Evolutionary conservation across 495 filamentous ascomycete species (phyloP).

Genomic region (Bacidia gigantensis): DNA sequence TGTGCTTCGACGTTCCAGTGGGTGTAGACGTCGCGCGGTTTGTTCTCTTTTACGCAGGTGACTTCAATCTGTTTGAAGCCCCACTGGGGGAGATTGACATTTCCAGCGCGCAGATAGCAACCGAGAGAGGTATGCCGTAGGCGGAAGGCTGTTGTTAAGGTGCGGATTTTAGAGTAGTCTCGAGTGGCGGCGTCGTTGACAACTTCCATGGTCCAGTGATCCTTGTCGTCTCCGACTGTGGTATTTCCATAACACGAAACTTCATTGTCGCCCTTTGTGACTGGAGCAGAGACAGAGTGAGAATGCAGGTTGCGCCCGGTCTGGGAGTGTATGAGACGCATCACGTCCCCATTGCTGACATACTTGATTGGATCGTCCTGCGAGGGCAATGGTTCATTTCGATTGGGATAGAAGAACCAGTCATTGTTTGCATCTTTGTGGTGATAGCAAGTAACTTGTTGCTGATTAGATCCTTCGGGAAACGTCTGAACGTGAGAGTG

Average conservation of each 20-base stretch:
- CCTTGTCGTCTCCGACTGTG: conserved; percentile 95
- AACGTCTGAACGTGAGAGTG: conserved; percentile 96
- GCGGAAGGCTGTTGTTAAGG: conserved; percentile 85
- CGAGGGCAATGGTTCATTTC: conserved; percentile 57
- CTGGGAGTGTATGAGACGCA: conserved; percentile 87
- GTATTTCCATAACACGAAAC: conserved; percentile 93
- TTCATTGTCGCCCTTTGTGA: conserved; percentile 80
- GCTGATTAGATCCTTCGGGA: conserved; percentile 85
- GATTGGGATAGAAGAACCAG: conserved; percentile 97
- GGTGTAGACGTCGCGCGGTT: conserved; percentile 81
- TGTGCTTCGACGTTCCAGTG: conserved; percentile 99
- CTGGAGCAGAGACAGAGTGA: conserved; percentile 72
- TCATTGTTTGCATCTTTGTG: conserved; percentile 99
- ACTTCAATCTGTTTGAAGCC: conserved; percentile 99
- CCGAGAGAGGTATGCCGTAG: conserved; percentile 70
- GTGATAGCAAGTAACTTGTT: conserved; percentile 97
- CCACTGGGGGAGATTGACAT: conserved; percentile 95
- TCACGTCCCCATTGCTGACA: conserved; percentile 60
- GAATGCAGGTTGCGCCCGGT: conserved; percentile 96
- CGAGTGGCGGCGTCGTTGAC: conserved; percentile 75
- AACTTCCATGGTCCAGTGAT: conserved; percentile 93
- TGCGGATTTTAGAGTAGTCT: conserved; percentile 76
- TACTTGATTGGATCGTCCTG: conserved; percentile 53
- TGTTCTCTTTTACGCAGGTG: conserved; percentile 88
- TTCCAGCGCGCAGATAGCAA: conserved; percentile 91